Evolutionary conservation across 176 grass and related monocot genomes (phyloP), one percentile per base, ranked within the genome.

Genomic region (Oryza rufipogon): DNA sequence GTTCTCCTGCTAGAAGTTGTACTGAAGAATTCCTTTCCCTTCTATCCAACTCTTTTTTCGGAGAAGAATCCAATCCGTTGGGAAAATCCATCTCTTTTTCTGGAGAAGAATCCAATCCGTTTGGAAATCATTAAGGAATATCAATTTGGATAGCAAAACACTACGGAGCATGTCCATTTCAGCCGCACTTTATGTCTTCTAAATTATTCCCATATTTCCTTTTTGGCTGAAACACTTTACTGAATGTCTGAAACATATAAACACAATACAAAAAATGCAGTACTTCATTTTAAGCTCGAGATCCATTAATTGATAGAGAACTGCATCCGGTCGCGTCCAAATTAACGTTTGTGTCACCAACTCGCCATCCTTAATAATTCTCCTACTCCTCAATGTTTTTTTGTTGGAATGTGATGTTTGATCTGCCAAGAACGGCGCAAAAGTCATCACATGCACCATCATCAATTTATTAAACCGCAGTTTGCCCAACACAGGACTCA

Each of bases 91-190:
- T 33, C 71, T 33, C 4, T n/a, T 13, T 58, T 66, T 74, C 6
- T 20, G 80, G n/a, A 66, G 44, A 72, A 74, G 73, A 86, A 79
- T 33, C 68, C 16, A 64, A 70, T 79, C 61, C 30, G 1, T 14
- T 14, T 86, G 58, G n/a, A 63, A 23, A 83, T 73, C 68, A 83
- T 3, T 44, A 44, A 44, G 42, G 51, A 79, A 75, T 32, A 80
- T 70, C 30, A 7, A 16, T 42, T 41, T 23, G 38, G 74, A 71
- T 68, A 81, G 54, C 52, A 71, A 46, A 68, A n/a, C 9, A 74
- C 70, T 71, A 70, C 4, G 33, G 17, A 78, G 25, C 28, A 73
- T 48, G 30, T 77, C 64, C 32, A 32, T 9, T 83, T 68, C 23
- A 36, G 10, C 64, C 68, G 15, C 28, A 20, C 11, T 69, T 80